Evolutionary conservation across 371 early-diverging fungal species (phyloP).

Genomic region (Mortierella sp.): DNA sequence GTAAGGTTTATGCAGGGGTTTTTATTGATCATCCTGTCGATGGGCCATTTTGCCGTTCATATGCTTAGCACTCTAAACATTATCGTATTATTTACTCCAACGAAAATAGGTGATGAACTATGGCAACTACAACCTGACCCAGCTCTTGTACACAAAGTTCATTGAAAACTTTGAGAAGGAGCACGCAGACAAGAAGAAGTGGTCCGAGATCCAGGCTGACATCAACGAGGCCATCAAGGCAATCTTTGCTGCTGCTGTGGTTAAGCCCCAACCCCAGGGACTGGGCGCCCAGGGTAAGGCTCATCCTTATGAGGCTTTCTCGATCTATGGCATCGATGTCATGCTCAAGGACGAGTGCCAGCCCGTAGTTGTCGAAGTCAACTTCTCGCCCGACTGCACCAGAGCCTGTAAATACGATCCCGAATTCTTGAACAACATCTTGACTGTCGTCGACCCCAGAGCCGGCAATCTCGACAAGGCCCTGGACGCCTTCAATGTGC

Average conservation of each 20-base stretch:
- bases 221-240: conserved; percentile 65
- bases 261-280: conserved; percentile 62
- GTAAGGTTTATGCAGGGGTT: conserved; percentile 21
- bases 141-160: conserved; percentile 66
- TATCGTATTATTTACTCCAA: background rate
- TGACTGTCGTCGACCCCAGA: conserved; percentile 61
- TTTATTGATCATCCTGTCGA: background rate
- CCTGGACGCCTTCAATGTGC: conserved; percentile 60
- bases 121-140: conserved; percentile 66
- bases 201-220: conserved; percentile 61
- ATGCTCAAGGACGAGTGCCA: conserved; percentile 64
- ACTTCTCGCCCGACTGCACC: conserved; percentile 69
- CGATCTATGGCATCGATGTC: conserved; percentile 67
- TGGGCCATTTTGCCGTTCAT: background rate
- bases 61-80: background rate
- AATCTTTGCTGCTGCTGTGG: conserved; percentile 61
- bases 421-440: conserved; percentile 67
- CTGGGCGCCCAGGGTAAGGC: conserved; percentile 44
- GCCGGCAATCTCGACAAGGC: conserved; percentile 61
- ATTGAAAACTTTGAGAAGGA: conserved; percentile 70
- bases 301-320: conserved; percentile 58
- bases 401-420: conserved; percentile 70
- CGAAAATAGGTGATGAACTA: conserved; percentile 62
- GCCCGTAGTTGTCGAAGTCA: conserved; percentile 65
- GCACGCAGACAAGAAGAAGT: conserved; percentile 56